Base-by-base conservation (phyloP, 2,329 filamentous ascomycete species). In the Aureobasidium sp. region DNA sequence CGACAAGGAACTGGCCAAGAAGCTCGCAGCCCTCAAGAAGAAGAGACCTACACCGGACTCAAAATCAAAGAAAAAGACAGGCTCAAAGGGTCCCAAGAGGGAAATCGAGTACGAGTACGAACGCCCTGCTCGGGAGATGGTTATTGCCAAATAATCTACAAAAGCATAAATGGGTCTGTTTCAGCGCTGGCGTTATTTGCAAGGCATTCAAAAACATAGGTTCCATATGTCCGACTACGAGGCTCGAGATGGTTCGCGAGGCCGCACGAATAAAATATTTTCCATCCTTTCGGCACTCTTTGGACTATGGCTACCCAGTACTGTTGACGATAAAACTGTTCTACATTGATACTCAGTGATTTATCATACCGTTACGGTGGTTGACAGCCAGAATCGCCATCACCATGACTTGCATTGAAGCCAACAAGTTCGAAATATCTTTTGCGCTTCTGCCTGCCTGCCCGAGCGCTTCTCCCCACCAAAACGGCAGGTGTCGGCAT, bases 31-130 rank as follows among this genome's bases (percentile, higher is more conserved):
- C 58, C 79, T 84, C 67, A 89, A 90, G 79, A 83, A 90, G 79
- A 82, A 90, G 79, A 80, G 85, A 66, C 77, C 79, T 6, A 82
- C 82, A 38, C 82, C 85, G 15, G 50, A 54, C 50, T 13, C 60
- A 27, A 64, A 64, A 64, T 73, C 83, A 20, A 88, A 87, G 74
- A 90, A 89, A 80, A 90, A 89, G 80, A 79, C 78, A 23, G 78
- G 75, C 62, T 51, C 47, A 16, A 84, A 84, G 83, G 79, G 89
- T 82, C 79, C 90, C 72, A 79, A 89, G 85, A 85, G 89, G 78
- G 87, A 94, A 81, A 93, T 93, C 78, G 92, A 95, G 80, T 92
- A 93, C 76, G 92, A 94, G 79, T 88, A 91, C 66, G 88, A 88
- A 72, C 84, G 82, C 53, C 82, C 83, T 70, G 83, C 86, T 71